Evolutionary conservation across 2,329 filamentous ascomycete species (phyloP).

Genomic region (Aschersonia sp.): DNA sequence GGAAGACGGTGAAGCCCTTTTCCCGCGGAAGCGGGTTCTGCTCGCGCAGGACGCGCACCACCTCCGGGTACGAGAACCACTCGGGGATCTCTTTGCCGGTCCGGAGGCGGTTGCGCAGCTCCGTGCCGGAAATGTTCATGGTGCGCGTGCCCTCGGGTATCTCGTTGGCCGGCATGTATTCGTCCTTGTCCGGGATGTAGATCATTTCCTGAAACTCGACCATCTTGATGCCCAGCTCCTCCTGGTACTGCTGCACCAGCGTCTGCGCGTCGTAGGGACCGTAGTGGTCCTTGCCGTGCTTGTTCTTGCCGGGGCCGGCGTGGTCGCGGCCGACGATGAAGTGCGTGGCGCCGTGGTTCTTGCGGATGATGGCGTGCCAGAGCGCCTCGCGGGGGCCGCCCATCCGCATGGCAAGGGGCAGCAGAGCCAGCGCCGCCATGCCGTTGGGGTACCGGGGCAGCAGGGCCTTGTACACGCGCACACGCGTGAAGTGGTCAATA

Average conservation of each 20-base stretch:
- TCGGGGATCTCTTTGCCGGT: slow-evolving; percentile 91
- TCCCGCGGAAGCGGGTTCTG: slow-evolving; percentile 81
- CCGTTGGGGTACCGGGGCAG: slow-evolving; percentile 95
- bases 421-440: slow-evolving; percentile 91
- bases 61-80: slow-evolving; percentile 99
- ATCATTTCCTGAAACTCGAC: slow-evolving; percentile 99
- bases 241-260: slow-evolving; percentile 88
- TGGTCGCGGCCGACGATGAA: slow-evolving; percentile 99
- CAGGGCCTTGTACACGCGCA: slow-evolving; percentile 95
- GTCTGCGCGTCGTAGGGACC: slow-evolving; percentile 95
- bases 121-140: slow-evolving; percentile 73
- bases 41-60: slow-evolving; percentile 89
- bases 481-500: slow-evolving; percentile 98
- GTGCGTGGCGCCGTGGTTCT: slow-evolving; percentile 98
- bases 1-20: slow-evolving; percentile 97
- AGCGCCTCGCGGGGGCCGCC: slow-evolving; percentile 94
- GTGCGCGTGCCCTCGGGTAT: slow-evolving; percentile 74
- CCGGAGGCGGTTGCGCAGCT: slow-evolving; percentile 81
- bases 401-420: slow-evolving; percentile 98
- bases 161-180: slow-evolving; percentile 89
- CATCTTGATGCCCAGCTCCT: slow-evolving; percentile 95
- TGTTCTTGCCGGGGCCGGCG: slow-evolving; percentile 96
- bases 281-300: slow-evolving; percentile 92
- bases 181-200: slow-evolving; percentile 91
- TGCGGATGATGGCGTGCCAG: slow-evolving; percentile 99